These are phyloP conservation scores for Myxozyma kluyveri DNA, from an alignment of 805 yeast species.

Conservation along the genomic window DNA sequence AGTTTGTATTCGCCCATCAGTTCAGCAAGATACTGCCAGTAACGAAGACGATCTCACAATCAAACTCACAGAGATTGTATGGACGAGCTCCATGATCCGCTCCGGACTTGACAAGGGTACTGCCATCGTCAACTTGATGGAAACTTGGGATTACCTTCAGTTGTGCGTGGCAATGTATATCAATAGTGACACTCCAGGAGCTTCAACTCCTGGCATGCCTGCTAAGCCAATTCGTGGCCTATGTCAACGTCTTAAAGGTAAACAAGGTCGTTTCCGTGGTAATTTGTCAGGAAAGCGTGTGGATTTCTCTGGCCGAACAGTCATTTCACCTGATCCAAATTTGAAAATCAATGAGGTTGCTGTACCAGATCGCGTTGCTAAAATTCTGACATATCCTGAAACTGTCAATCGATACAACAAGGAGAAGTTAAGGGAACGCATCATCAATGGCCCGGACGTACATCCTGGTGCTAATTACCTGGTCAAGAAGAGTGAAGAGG, in stretches of 20 bases:
- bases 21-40: conserved; percentile 86
- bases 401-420: conserved; percentile 84
- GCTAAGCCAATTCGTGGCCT: conserved; percentile 83
- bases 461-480: conserved; percentile 96
- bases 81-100: conserved; percentile 90
- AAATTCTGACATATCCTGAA: conserved; percentile 93
- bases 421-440: conserved; percentile 67
- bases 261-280: conserved; percentile 98
- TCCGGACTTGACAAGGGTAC: conserved; percentile 96
- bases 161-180: conserved; percentile 95
- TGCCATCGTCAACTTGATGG: conserved; percentile 89
- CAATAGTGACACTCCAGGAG: conserved; percentile 88
- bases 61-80: conserved; percentile 91
- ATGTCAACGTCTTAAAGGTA: conserved; percentile 96
- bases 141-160: conserved; percentile 97
- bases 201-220: conserved; percentile 46
- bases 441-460: conserved; percentile 77
- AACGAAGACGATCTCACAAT: conserved; percentile 98
- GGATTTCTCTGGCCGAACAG: conserved; percentile 97
- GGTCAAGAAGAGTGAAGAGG: conserved; percentile 75
- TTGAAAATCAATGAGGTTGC: conserved; percentile 94
- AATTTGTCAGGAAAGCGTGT: conserved; percentile 97
- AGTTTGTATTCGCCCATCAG: conserved; percentile 97
- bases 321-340: conserved; percentile 98
- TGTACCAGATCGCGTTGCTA: conserved; percentile 95